Conservation (phyloP, 2,329 filamentous ascomycete genomes). For the Fusarium sp. region DNA sequence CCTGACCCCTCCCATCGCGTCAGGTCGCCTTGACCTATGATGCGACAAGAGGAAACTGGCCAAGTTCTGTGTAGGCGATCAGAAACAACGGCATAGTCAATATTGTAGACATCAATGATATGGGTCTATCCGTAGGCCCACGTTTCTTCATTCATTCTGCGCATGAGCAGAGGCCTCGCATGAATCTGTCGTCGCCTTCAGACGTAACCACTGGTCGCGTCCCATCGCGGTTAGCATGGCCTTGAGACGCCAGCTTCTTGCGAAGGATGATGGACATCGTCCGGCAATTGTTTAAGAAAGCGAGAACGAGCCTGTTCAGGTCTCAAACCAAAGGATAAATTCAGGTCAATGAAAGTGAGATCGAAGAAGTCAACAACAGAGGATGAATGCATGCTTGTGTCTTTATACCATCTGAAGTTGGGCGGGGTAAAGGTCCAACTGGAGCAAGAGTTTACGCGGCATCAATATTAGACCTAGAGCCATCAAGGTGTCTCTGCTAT, state of each 20-base stretch:
- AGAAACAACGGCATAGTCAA: background rate
- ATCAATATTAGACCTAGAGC: slow-evolving; percentile 9
- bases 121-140: background rate
- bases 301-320: background rate
- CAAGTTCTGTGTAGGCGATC: background rate
- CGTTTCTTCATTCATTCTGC: background rate
- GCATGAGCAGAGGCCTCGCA: background rate
- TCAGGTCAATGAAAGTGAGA: background rate
- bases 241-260: background rate
- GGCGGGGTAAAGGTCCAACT: slow-evolving; percentile 20
- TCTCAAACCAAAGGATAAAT: background rate
- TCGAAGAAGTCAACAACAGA: background rate
- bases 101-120: background rate
- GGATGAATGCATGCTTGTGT: background rate
- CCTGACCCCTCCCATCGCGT: slow-evolving; percentile 35
- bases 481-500: slow-evolving; percentile 30
- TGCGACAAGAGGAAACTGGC: slow-evolving; percentile 33
- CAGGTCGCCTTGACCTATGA: slow-evolving; percentile 4
- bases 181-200: background rate
- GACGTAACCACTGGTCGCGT: background rate
- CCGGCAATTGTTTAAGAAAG: background rate
- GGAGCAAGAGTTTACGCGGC: slow-evolving; percentile 12
- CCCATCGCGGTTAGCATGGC: slow-evolving; percentile 4
- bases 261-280: background rate
- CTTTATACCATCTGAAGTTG: slow-evolving; percentile 22